phyloP scores from a whole-genome alignment of 148 eudicot genomes.

The Heliamphora exappendiculata region DNA sequence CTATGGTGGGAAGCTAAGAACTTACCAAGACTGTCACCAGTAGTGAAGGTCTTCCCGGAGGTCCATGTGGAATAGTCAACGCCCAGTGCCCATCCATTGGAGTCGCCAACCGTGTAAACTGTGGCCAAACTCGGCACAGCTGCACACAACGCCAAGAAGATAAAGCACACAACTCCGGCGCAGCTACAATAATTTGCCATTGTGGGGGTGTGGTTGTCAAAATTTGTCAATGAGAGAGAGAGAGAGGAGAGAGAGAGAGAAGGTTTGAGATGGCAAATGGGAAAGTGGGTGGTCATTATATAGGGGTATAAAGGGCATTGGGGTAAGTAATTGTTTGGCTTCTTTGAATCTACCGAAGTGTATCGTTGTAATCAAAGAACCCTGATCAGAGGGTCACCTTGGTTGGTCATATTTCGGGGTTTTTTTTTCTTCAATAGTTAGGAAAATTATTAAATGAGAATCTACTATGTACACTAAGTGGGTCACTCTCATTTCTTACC shows the following conservation, averaged over 20 bases:
- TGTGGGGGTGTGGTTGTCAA: conserved; percentile 11
- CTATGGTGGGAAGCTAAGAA: not conserved
- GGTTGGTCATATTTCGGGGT: not conserved
- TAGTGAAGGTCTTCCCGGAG: conserved; percentile 41
- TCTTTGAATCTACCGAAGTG: no score
- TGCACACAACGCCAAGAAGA: conserved; percentile 13
- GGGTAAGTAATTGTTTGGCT: conserved; percentile 12
- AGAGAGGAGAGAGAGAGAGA: not conserved
- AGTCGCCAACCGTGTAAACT: conserved; percentile 72
- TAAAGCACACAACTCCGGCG: conserved; percentile 13
- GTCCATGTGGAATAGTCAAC: conserved; percentile 67
- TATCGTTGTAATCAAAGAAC: no score
- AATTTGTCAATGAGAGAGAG: conserved; percentile 7
- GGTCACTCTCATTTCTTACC: not conserved
- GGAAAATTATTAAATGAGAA: not conserved
- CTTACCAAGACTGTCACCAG: conserved; percentile 76
- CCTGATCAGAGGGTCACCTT: not conserved
- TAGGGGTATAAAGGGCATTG: not conserved
- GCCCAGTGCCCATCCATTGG: conserved; percentile 60
- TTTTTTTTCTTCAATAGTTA: not conserved
- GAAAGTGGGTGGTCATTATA: conserved; percentile 9
- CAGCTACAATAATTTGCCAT: conserved; percentile 20
- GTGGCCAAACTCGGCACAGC: conserved; percentile 40
- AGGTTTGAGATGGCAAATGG: conserved; percentile 4
- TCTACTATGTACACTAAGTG: not conserved